A percentile compares a stretch with the other conserved stretches of the same genome.
phyloP scores from a whole-genome alignment of 2,329 filamentous ascomycete genomes.

The Trichophaea hybrida region DNA sequence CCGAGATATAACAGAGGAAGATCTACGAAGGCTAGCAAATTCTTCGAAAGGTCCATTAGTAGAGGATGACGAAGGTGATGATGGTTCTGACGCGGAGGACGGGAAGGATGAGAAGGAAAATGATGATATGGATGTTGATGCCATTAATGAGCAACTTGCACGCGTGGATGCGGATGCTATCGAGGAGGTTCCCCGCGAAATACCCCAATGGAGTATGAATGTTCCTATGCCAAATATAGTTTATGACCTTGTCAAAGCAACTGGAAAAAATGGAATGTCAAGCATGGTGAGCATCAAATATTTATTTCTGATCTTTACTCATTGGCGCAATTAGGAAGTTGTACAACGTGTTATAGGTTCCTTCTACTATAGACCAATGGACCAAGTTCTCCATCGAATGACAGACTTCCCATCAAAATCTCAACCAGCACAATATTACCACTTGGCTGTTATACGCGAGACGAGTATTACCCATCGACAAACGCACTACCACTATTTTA shows the following conservation, averaged over 20 bases:
- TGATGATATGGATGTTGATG: slow-evolving; percentile 18
- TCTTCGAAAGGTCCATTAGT: slow-evolving; percentile 16
- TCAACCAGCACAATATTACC: slow-evolving; percentile 21
- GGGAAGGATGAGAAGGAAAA: slow-evolving; percentile 17
- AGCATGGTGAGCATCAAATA: slow-evolving; percentile 16
- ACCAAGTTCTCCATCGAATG: slow-evolving; percentile 22
- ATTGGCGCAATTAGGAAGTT: slow-evolving; percentile 11
- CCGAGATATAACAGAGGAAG: slow-evolving; percentile 42
- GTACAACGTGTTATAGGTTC: slow-evolving; percentile 18
- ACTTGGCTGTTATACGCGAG: slow-evolving; percentile 23
- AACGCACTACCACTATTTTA: slow-evolving; percentile 24
- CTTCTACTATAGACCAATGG: slow-evolving; percentile 24
- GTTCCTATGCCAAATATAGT: slow-evolving; percentile 22
- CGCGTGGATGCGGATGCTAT: slow-evolving; percentile 18
- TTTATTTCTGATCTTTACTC: background rate
- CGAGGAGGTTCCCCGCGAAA: slow-evolving; percentile 13
- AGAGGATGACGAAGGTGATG: slow-evolving; percentile 20
- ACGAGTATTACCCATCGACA: slow-evolving; percentile 23
- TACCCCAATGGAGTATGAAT: slow-evolving; percentile 20
- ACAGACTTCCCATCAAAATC: slow-evolving; percentile 22
- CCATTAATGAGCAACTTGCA: slow-evolving; percentile 13
- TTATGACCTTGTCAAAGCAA: slow-evolving; percentile 20
- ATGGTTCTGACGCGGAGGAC: slow-evolving; percentile 20
- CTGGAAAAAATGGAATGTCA: slow-evolving; percentile 21
- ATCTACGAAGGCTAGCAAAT: slow-evolving; percentile 34